Conservation (phyloP, 306 rosid genomes). For the Vigna radiata region DNA sequence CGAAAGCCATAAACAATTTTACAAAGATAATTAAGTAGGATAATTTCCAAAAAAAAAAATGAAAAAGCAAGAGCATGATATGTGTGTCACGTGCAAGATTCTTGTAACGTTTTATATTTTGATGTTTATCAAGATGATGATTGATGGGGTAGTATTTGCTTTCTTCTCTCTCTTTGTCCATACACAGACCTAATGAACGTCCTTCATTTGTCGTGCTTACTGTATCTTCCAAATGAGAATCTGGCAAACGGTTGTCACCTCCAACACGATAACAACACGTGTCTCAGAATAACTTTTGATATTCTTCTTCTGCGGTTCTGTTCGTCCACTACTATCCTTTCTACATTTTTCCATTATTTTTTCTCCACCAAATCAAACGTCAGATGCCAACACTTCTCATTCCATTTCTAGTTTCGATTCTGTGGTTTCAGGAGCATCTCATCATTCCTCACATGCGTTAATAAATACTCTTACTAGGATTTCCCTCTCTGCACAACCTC, state of each 20-base stretch:
- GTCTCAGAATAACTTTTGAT: constrained; percentile 10
- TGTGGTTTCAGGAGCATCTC: no score
- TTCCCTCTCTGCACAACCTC: no score
- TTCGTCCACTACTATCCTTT: no score
- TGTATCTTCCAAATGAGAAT: constrained; percentile 43
- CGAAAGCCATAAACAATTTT: no score
- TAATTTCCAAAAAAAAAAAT: no score
- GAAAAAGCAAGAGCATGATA: constrained; percentile 13
- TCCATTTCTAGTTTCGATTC: background rate
- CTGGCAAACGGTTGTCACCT: constrained; percentile 16
- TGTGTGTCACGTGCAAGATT: constrained; percentile 47
- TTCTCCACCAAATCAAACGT: background rate
- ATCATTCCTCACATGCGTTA: background rate
- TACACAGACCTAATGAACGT: background rate
- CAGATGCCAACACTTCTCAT: background rate
- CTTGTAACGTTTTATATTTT: constrained; percentile 11
- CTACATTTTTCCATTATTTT: no score
- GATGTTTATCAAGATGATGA: constrained; percentile 28
- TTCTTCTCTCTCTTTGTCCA: no score
- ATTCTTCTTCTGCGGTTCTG: constrained; percentile 33
- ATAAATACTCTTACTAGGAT: no score
- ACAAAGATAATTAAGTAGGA: no score
- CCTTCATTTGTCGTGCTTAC: constrained; percentile 15
- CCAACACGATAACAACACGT: constrained; percentile 42
- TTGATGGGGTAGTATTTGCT: constrained; percentile 13